Evolutionary conservation across 352 stramenopile species (phyloP).

Genomic region (Phytophthora pini): DNA sequence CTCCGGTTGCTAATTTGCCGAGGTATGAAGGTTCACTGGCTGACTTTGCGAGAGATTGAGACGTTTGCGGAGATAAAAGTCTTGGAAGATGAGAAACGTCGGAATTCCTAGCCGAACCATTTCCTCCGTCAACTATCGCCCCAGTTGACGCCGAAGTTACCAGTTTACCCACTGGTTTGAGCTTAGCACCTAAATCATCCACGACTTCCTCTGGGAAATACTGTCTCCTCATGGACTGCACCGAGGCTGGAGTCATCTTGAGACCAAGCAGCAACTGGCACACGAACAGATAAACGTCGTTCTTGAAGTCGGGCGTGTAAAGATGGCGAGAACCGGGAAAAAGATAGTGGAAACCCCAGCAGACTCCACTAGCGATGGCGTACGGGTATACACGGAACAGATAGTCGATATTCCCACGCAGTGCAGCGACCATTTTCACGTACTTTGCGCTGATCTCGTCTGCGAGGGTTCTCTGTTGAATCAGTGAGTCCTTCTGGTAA

Average conservation of each 20-base stretch:
- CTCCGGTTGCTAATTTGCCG: conserved; percentile 49
- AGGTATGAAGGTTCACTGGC: conserved; percentile 62
- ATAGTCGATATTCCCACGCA: conserved; percentile 84
- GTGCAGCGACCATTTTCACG: conserved; percentile 76
- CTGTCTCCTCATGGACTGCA: conserved; percentile 72
- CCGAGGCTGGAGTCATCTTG: conserved; percentile 65
- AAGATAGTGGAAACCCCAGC: conserved; percentile 88
- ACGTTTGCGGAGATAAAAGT: conserved; percentile 38
- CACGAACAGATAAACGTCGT: conserved; percentile 77
- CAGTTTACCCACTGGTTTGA: conserved; percentile 41
- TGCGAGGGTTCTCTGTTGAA: conserved; percentile 72
- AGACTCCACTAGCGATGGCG: conserved; percentile 77
- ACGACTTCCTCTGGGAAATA: conserved; percentile 82
- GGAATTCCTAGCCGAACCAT: conserved; percentile 15
- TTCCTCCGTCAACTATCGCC: conserved; percentile 14
- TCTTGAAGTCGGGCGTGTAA: conserved; percentile 88
- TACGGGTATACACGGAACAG: conserved; percentile 92
- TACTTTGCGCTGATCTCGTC: conserved; percentile 78
- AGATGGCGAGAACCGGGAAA: conserved; percentile 88
- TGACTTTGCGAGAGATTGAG: conserved; percentile 41
- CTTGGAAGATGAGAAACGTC: conserved; percentile 31
- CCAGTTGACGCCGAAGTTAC: conserved; percentile 14
- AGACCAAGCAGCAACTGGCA: conserved; percentile 75
- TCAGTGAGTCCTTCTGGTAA: conserved; percentile 80
- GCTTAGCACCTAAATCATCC: conserved; percentile 54